These are phyloP conservation scores for Epichloe glyceriae DNA, from an alignment of 2,329 filamentous ascomycete genomes.

Conservation along the genomic window DNA sequence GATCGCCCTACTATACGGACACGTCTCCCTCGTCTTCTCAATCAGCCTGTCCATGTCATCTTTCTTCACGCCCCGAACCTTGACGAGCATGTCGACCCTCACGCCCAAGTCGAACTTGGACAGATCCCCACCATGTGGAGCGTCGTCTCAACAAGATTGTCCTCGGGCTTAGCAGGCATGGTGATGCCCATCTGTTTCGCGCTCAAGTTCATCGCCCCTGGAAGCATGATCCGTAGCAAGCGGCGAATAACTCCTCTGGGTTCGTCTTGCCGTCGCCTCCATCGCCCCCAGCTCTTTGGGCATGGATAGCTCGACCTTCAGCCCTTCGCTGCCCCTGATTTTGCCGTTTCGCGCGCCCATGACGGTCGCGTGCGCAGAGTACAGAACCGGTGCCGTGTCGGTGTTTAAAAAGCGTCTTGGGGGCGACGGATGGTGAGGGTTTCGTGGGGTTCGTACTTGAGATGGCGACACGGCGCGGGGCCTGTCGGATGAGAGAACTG, in stretches of 20 bases:
- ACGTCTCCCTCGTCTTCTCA: conserved; percentile 14
- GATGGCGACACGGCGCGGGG: not conserved
- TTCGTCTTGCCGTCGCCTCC: conserved; percentile 29
- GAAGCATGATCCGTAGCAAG: conserved; percentile 34
- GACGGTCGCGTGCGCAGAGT: conserved; percentile 24
- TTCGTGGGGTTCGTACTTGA: not conserved
- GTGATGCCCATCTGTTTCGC: conserved; percentile 26
- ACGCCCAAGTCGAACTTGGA: conserved; percentile 31
- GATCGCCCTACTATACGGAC: conserved; percentile 17
- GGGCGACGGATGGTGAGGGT: not conserved
- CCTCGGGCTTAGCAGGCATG: conserved; percentile 23
- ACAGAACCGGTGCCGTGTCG: conserved; percentile 24
- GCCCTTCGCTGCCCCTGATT: conserved; percentile 15
- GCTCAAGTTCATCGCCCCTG: conserved; percentile 32
- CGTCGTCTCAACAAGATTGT: conserved; percentile 26
- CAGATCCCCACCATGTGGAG: conserved; percentile 31
- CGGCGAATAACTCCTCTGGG: conserved; percentile 33
- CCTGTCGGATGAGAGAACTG: conserved; percentile 1
- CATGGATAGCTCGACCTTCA: conserved; percentile 25
- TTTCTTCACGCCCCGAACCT: conserved; percentile 16
- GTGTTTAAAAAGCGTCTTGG: conserved; percentile 22
- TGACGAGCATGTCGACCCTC: conserved; percentile 29
- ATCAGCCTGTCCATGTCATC: conserved; percentile 15
- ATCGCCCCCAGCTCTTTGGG: conserved; percentile 27
- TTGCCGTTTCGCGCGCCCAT: conserved; percentile 23